Evolutionary conservation across 2,329 filamentous ascomycete species (phyloP), one percentile per base, ranked within the genome.

Genomic region (Orbilia quercus): DNA sequence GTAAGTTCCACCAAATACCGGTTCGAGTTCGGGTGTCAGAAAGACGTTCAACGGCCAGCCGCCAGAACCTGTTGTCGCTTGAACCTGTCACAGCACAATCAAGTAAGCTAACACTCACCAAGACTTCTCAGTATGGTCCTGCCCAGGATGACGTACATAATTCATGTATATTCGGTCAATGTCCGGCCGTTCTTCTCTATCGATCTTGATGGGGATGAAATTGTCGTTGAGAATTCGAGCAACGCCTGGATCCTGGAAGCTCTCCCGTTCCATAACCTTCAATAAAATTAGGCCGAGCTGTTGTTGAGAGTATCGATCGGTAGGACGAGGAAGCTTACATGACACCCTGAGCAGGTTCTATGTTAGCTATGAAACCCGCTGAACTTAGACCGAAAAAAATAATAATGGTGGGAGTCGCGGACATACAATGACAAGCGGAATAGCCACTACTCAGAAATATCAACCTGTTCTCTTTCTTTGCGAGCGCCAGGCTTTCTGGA

Each of bases 21-120:
- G 95, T 79, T 96, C 90, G 23, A 98, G 85, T 76, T 96, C 89
- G 0, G 95, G 92, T 0, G 95, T 99, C 28, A 98, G 85, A 80
- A 99, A 98, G n/a, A 96, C 89, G 79, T 97, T 98, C 73, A 98
- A 82, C 0, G 95, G 95, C 93, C 95, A 98, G 40, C 95, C 95
- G 7, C 77, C 77, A 22, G 77, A 78, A 60, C 91, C 92, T 69
- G 90, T 96, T 9, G 95, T 94, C 1, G 94, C 94, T 80, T 97
- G 92, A 42, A 96, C 77, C 77, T 78, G 23, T 36, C 16, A 48
- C 40, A 31, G 44, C 34, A 34, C n/a, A 1, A 34, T 18, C 18
- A 14, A 23, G 3, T 38, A 12, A 54, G 31, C 16, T 4, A 54
- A 16, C 18, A 34, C 20, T 53, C 18, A 9, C n/a, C 42, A 57